These are phyloP conservation scores for Backusella liffmaniae DNA, from an alignment of 192 early-diverging fungal genomes.

Conservation along the genomic window DNA sequence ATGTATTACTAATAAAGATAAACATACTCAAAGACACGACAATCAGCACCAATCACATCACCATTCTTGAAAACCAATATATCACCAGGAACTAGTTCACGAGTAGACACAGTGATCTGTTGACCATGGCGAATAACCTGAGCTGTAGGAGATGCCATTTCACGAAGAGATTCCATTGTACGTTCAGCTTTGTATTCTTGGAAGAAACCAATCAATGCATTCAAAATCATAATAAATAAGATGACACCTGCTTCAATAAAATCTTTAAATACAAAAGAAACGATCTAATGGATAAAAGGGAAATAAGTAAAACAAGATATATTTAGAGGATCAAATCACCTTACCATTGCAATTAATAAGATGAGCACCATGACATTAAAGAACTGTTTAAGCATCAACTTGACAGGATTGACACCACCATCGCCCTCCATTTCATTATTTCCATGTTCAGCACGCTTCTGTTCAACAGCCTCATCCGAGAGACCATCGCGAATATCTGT, in stretches of 20 bases:
- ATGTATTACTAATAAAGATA: neutral
- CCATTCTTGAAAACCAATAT: conserved; percentile 90
- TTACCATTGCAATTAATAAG: conserved; percentile 57
- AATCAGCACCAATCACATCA: conserved; percentile 91
- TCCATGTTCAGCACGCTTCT: conserved; percentile 46
- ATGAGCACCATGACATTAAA: conserved; percentile 66
- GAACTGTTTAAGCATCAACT: conserved; percentile 63
- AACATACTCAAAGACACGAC: conserved; percentile 61
- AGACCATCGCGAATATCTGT: conserved; percentile 43
- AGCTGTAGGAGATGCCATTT: conserved; percentile 86
- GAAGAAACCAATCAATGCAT: conserved; percentile 90
- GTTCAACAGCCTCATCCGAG: conserved; percentile 43
- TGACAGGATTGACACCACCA: conserved; percentile 63
- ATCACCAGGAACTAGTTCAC: conserved; percentile 87
- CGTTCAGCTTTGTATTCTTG: conserved; percentile 96
- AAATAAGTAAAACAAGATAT: neutral
- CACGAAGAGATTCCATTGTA: conserved; percentile 90
- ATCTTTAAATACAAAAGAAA: conserved; percentile 67
- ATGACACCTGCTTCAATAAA: conserved; percentile 77
- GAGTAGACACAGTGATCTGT: conserved; percentile 69
- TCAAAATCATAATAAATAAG: conserved; percentile 80
- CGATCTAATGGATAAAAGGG: conserved; percentile 28
- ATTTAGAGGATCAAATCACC: neutral
- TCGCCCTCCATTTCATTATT: conserved; percentile 66
- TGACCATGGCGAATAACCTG: conserved; percentile 84